Evolutionary conservation across 2,329 filamentous ascomycete genomes (phyloP), one percentile per base, ranked within the genome.

Genomic region (Fusarium torreyae): DNA sequence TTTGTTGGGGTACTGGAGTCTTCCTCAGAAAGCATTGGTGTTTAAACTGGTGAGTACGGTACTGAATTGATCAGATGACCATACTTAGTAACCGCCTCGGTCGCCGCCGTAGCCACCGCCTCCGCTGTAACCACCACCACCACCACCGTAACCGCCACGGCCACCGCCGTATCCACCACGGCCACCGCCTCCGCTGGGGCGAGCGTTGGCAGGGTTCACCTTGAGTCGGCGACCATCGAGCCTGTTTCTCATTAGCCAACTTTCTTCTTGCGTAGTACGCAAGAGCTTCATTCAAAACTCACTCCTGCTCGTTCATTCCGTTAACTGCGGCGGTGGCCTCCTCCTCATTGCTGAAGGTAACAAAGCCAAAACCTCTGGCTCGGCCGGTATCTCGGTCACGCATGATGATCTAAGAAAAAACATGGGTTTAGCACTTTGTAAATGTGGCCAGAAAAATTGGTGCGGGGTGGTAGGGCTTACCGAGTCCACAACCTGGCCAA

Each of bases 321-420:
- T 4, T 5, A 1, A 63, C 7, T 6, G 55, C 59, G n/a, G 2
- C 6, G 0, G 22, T 3, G 2, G 60, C 63, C 10, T 61, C 36
- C 0, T 11, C 2, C 2, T 6, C 3, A 14, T 0, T 42, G 24
- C n/a, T 10, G 10, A 49, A 61, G 10, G 51, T 60, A 6, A 67
- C 55, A 8, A 61, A 65, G 8, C 63, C 63, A 14, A 57, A 65
- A 13, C 63, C 61, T n/a, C 61, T 40, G n/a, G 60, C 56, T 20
- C 60, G 55, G 6, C 48, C 52, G 18, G 60, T 65, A 4, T 67
- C 60, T n/a, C 55, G 45, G 20, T 67, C 63, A 2, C 22, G 38
- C 60, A 65, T 61, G 8, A 67, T 46, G 4, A 61, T 49, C 59
- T 63, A 3, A 9, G 18, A 36, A 20, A 49, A 3, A 3, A 11